Evolutionary conservation across 768 basidiomycete genomes (phyloP), one percentile per base, ranked within the genome.

Genomic region (Hericium erinaceus): DNA sequence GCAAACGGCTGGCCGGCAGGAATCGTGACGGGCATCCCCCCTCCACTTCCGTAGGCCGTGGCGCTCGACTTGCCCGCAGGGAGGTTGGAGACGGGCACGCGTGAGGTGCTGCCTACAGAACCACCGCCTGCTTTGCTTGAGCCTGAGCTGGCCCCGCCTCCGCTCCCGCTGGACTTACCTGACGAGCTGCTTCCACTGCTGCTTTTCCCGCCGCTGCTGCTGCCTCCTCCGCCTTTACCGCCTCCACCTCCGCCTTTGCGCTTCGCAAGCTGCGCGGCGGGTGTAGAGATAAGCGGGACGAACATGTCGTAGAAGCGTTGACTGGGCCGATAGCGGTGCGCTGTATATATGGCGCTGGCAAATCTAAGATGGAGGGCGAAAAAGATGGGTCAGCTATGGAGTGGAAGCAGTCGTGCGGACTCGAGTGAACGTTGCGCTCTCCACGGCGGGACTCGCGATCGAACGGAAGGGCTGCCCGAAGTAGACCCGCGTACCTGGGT

Each of bases 11-110:
- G 58, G 4, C 65, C 64, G 11, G 39, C 13, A 3, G 66, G 60
- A 39, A 69, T 67, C 10, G 60, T 49, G 1, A 18, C 39, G 11
- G 56, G 33, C 52, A 48, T 49, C 7, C 62, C 57, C 4, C 60
- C 61, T 13, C 68, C 68, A 9, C 24, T 11, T 6, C 65, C 64
- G 50, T 68, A 69, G 6, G 64, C 53, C n/a, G 61, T 59, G 9
- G 60, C 64, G 15, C 51, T 20, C 10, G 39, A 38, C 37, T 48
- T 51, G 12, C 54, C 57, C 4, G 33, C 41, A 13, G 52, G 39
- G 9, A 53, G 52, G 28, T n/a, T 20, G n/a, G 26, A 38, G 49
- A n/a, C 41, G 33, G 51, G 28, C 18, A 51, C 49, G 49, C 49
- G 22, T 8, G 49, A 33, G 15, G 50, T 10, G 50, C 50, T 33